Evolutionary conservation across 2,329 filamentous ascomycete genomes (phyloP), one percentile per base, ranked within the genome.

Genomic region (Pseudogymnoascus sp.): DNA sequence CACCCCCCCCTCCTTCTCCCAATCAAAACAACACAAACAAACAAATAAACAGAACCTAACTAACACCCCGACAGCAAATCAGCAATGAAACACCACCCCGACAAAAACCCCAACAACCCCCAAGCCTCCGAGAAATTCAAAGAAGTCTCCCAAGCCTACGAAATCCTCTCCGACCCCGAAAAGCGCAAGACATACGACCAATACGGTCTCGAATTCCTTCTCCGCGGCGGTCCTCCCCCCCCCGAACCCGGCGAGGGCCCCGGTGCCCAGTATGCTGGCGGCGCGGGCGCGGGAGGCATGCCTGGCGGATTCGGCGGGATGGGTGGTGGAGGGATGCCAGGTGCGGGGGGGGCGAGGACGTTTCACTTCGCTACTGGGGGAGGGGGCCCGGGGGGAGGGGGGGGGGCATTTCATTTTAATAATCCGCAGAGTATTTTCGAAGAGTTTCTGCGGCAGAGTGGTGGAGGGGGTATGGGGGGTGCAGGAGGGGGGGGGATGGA

Each of bases 111-210:
- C 76, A 88, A 96, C 77, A 92, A 93, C 70, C 86, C 92, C 31
- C 79, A 85, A 61, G 91, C 93, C 7, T 81, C 85, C 65, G 94
- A 97, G 75, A 97, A 93, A 77, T 99, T 99, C 82, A 99, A 99
- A 79, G 94, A 97, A 75, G 90, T 92, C 67, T 96, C 92, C 1
- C 92, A 97, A 78, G 94, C 94, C 63, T 99, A 97, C 79, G 94
- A 99, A 78, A 96, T 99, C 70, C 86, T 99, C 2, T 96, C 91
- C 66, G 94, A 99, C 72, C 92, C 93, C 65, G 92, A 97, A 74
- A 99, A 99, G 79, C 89, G 94, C 72, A 94, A 96, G 76, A 87
- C 88, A 44, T 99, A 99, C 75, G 94, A 99, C 74, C 88, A 93
- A 74, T 97, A 88, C 76, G 94, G 94, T 66, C 87, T 97, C 66